Base-by-base conservation (phyloP, 495 filamentous ascomycete species). In the Penicillium argentinense region DNA sequence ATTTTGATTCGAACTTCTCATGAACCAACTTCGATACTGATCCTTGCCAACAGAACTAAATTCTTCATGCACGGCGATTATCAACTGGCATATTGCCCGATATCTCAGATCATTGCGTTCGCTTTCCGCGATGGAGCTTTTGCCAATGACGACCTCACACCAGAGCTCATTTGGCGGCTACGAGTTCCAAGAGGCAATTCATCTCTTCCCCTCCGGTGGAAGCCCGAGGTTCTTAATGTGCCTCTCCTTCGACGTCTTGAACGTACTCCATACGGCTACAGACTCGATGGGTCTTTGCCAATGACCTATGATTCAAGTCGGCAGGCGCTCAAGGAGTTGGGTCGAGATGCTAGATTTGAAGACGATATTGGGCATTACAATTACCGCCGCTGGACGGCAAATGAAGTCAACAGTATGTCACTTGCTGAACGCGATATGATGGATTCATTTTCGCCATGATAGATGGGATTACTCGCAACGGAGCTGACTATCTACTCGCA, bases 31-130 rank as follows among this genome's bases (percentile, higher is more conserved):
- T 14, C 30, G 21, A 18, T 39, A 39, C 52, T 58, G 4, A 58
- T 28, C 9, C 9, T 57, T 30, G 5, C 16, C 41, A 3, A 14
- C 30, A 66, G 56, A 49, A 67, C 54, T 8, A 67, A 64, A 43
- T 67, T 67, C 28, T 64, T 65, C 40, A 63, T 68, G 47, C 42
- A 68, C 13, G 42, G 62, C 25, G 47, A 63, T 39, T 65, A 68
- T 21, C 37, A 64, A 57, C 38, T 67, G 25, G 58, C 30, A 52
- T 64, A 64, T 53, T 67, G 45, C 33, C 56, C 48, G 29, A 67
- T 63, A 28, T 27, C 47, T 42, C 42, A 67, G 34, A 67, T 67
- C 11, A 48, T 67, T 27, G 59, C 54, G 6, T 55, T 55, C 21
- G 56, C 61, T 29, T 67, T 64, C 36, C 47, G 56, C 2, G 59